Evolutionary conservation across 75 land plant species (phyloP).

Genomic region (Pinus tabuliformis): DNA sequence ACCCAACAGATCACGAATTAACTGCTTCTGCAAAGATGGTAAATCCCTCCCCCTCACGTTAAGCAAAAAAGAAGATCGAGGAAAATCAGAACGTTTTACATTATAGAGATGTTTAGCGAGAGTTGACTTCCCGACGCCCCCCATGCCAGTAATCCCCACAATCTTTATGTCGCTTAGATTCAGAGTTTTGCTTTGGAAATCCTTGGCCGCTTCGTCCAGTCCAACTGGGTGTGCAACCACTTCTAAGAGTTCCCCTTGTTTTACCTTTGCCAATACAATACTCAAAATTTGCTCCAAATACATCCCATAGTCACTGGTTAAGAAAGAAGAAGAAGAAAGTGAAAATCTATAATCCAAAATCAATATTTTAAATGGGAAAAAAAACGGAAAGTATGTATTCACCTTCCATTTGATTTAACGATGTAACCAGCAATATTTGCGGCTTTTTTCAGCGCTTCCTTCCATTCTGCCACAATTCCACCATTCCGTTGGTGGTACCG

Average conservation of each 20-base stretch:
- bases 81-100: too few species aligned
- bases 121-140: background rate
- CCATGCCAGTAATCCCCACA: background rate
- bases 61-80: too few species aligned
- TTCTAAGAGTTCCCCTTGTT: background rate
- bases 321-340: too few species aligned
- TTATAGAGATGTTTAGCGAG: background rate
- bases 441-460: too few species aligned
- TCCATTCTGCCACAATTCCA: too few species aligned
- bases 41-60: too few species aligned
- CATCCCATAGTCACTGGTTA: background rate
- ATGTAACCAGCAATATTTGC: background rate
- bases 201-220: background rate
- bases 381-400: background rate
- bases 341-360: too few species aligned
- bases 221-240: background rate
- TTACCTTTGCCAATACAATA: background rate
- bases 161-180: background rate
- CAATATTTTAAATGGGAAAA: too few species aligned
- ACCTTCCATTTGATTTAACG: background rate
- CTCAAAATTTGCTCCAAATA: background rate
- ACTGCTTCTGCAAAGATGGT: background rate
- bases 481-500: too few species aligned
- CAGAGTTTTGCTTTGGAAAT: background rate
- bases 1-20: background rate